These are phyloP conservation scores for Aureobasidium pullulans DNA, from an alignment of 2,329 filamentous ascomycete species.

Conservation along the genomic window DNA sequence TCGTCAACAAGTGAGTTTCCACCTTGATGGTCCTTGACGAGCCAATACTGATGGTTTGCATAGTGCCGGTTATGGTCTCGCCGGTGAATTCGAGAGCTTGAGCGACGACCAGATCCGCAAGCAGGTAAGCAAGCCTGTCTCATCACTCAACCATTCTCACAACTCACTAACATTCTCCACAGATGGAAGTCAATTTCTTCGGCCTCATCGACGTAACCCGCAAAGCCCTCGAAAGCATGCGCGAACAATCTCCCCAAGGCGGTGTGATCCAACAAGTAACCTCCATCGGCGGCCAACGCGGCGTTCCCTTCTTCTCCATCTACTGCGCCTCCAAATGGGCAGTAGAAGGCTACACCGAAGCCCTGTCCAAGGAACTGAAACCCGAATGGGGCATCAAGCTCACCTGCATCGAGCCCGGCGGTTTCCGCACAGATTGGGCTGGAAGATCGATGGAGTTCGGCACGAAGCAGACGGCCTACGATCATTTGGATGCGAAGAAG, in stretches of 20 bases:
- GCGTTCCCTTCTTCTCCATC: slow-evolving; percentile 34
- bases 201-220: slow-evolving; percentile 49
- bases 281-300: slow-evolving; percentile 44
- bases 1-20: slow-evolving; percentile 46
- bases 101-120: slow-evolving; percentile 41
- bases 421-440: slow-evolving; percentile 41
- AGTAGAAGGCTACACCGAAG: slow-evolving; percentile 42
- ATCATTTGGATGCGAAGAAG: slow-evolving; percentile 40
- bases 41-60: neutral
- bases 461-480: slow-evolving; percentile 39
- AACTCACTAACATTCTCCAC: slow-evolving; percentile 16
- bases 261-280: slow-evolving; percentile 50
- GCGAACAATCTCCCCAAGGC: slow-evolving; percentile 39
- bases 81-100: slow-evolving; percentile 47
- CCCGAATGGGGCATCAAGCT: slow-evolving; percentile 42
- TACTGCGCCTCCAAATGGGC: slow-evolving; percentile 40
- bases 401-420: slow-evolving; percentile 39
- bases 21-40: neutral
- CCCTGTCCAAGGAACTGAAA: slow-evolving; percentile 35
- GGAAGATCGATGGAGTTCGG: slow-evolving; percentile 42
- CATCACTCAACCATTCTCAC: neutral
- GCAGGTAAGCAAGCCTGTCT: neutral
- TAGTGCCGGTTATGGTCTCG: slow-evolving; percentile 49
- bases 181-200: slow-evolving; percentile 56
- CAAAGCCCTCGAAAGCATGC: slow-evolving; percentile 37